Base-by-base conservation (phyloP, 371 early-diverging fungal genomes). In the Mucor ambiguus region DNA sequence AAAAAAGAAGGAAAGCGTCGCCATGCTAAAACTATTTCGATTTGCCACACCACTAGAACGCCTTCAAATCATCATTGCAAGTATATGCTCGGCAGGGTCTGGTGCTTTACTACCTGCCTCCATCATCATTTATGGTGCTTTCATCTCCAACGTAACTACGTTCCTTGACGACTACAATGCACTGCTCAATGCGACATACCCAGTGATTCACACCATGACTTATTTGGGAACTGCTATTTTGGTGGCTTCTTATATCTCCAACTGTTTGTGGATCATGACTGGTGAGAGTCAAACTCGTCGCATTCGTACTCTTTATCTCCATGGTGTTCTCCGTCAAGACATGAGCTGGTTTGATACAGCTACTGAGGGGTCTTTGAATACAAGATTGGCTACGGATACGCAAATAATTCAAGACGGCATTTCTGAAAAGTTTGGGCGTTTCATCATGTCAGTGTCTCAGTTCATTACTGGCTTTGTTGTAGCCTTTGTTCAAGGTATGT, bases 331-430 rank as follows among this genome's bases (percentile, higher is more conserved):
- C 28, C 85, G 90, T 9, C 96, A 96, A 76, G 93, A 96, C 32
- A 86, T 93, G 58, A 87, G 85, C 18, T 98, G 92, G 90, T 96
- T 94, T 67, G 98, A 98, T 64, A 71, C 76, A 12, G 72, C 82
- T 29, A 79, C 82, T 64, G 66, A 75, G 57, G 90, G 90, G 20
- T 89, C 89, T 55, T 74, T 88, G 54, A 90, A 88, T 26, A 88
- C 89, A 12, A 83, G 92, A 49, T 83, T 93, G 7, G 85, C 89
- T 11, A 77, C 87, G 63, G 89, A 95, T 77, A 85, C 88, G 38
- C 81, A 94, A 46, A 56, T 92, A 30, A 82, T 93, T 49, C 91
- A 93, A 69, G 93, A 92, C 71, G 94, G 96, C 29, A 90, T 95
- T 4, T 85, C 88, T 10, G 95, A 93, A 58, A 96, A 95, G 71